These are phyloP conservation scores for Erysimum cheiri DNA, from an alignment of 441 rosid genomes.

Conservation along the genomic window DNA sequence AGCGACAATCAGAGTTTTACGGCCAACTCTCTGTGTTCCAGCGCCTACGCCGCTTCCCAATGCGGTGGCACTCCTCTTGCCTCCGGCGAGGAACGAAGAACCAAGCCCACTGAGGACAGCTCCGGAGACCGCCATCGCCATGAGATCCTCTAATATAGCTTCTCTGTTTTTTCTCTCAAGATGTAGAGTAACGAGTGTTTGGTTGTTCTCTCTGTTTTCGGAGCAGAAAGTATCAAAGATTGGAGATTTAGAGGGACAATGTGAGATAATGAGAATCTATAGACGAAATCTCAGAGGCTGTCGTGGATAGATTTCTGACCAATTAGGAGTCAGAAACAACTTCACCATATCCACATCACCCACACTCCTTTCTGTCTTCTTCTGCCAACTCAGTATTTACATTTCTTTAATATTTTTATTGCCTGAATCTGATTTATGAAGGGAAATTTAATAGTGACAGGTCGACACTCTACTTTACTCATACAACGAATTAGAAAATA, in stretches of 20 bases:
- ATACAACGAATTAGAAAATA: too few species aligned
- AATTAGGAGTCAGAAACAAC: constrained; percentile 56
- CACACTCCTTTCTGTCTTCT: constrained; percentile 8
- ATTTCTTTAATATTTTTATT: not conserved
- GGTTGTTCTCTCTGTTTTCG: constrained; percentile 20
- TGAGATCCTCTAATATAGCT: not conserved
- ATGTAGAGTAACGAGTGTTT: constrained; percentile 2
- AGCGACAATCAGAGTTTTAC: constrained; percentile 54
- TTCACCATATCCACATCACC: constrained; percentile 45
- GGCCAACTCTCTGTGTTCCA: constrained; percentile 36
- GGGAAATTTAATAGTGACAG: not conserved
- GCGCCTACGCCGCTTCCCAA: constrained; percentile 43
- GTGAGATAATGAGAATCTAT: constrained; percentile 66
- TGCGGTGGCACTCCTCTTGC: constrained; percentile 51
- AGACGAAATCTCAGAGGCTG: constrained; percentile 42
- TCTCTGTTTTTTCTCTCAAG: constrained; percentile 10
- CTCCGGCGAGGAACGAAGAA: constrained; percentile 75
- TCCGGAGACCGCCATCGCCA: constrained; percentile 68
- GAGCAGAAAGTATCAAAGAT: constrained; percentile 33
- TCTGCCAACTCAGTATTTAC: constrained; percentile 3
- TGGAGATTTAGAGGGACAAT: constrained; percentile 43
- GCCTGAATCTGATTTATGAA: not conserved
- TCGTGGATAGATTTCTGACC: constrained; percentile 82
- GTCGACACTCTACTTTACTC: constrained; percentile 12
- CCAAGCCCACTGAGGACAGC: constrained; percentile 79